Base-by-base conservation (phyloP, 805 yeast genomes). In the Teunomyces gatunensis region DNA sequence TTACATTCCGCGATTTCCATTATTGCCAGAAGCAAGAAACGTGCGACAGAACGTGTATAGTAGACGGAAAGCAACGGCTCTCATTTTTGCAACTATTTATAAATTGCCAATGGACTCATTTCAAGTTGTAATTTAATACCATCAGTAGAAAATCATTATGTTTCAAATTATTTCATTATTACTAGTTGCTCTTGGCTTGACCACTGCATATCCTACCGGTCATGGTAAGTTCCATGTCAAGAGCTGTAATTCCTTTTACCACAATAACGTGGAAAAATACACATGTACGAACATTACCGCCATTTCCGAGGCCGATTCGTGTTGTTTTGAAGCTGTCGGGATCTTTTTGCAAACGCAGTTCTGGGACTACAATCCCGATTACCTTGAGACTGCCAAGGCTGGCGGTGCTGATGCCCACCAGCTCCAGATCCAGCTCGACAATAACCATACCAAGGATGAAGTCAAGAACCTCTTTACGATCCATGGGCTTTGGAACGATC, bases 401-500 rank as follows among this genome's bases (percentile, higher is more conserved):
- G 34, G 17, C 11, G 45, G 46, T 20, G 49, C 47, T 11, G 48
- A 40, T 7, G 47, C 37, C 17, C 39, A 44, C n/a, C 45, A 41
- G 21, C 43, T 45, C 30, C 28, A 30, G 21, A 18, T 37, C n/a
- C 28, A 17, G 21, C 32, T 29, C 40, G 28, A 17, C 25, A n/a
- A 36, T 12, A 44, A 29, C 45, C 12, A 11, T 32, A 35, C 39
- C 33, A 37, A 37, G 40, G 40, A 37, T 17, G 45, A 33, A 4
- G 41, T 64, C 20, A 57, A 58, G 33, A 64, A 68, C 35, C 57
- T 65, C 6, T 73, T 71, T 53, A 73, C 77, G n/a, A 58, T 73
- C 39, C 77, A 73, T 48, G 77, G 77, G 2, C 61, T 71, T 39
- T 72, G 77, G 77, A 74, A 72, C 10, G 75, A 73, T 48, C 60